These are phyloP conservation scores for Wakefieldia striispora DNA, from an alignment of 768 basidiomycete genomes.

Conservation along the genomic window DNA sequence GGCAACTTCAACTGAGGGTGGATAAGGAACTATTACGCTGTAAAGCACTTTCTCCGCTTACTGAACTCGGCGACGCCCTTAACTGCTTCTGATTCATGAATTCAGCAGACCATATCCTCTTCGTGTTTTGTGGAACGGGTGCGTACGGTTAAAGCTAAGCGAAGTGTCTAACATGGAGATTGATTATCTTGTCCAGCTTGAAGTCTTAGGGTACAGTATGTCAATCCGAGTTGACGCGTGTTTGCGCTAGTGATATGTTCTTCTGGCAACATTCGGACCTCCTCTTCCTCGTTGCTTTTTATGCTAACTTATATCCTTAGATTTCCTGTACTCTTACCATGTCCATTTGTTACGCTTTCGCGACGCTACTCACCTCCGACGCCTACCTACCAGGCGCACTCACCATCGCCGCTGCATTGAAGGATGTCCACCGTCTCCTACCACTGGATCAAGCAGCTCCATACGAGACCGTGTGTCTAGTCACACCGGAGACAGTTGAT, in stretches of 20 bases:
- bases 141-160: constrained; percentile 41
- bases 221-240: constrained; percentile 12
- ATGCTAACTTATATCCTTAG: constrained; percentile 20
- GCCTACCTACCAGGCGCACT: constrained; percentile 92
- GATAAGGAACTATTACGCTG: constrained; percentile 4
- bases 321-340: constrained; percentile 34
- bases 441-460: constrained; percentile 47
- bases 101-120: constrained; percentile 9
- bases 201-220: not conserved
- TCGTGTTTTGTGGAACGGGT: not conserved
- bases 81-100: constrained; percentile 48
- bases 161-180: constrained; percentile 30
- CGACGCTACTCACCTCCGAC: constrained; percentile 90
- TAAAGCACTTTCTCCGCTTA: constrained; percentile 32
- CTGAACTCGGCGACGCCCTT: constrained; percentile 71
- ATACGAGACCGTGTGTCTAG: constrained; percentile 80
- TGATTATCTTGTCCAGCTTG: no score
- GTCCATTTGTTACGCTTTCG: constrained; percentile 76
- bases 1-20: constrained; percentile 78
- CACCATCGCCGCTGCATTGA: constrained; percentile 79
- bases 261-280: not conserved
- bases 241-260: constrained; percentile 5
- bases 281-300: not conserved
- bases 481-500: constrained; percentile 92
- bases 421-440: constrained; percentile 57